Evolutionary conservation across 805 yeast genomes (phyloP), one percentile per base, ranked within the genome.

Genomic region (Geotrichum ghanense): DNA sequence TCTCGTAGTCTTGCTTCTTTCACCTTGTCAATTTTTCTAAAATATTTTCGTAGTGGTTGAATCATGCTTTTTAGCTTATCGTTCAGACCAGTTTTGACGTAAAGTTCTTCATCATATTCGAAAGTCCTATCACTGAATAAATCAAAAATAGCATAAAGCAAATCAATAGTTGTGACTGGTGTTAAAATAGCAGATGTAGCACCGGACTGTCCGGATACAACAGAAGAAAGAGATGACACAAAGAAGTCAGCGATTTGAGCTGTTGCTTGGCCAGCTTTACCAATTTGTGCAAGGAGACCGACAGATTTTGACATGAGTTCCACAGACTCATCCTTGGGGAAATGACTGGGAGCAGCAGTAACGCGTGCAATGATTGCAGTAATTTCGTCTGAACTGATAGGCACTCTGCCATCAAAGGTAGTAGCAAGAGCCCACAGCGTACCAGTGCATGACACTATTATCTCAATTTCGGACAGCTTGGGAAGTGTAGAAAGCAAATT

Each of bases 61-160:
- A 69, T 62, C 7, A 75, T 58, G 20, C 63, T 61, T 46, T 62
- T 58, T 41, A 87, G 66, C 14, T 62, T 58, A 1, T 56, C 47
- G 31, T 76, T 56, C 54, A 78, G 74, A 6, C 71, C 68, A 17
- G 72, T 71, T 7, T 70, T 60, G 22, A 81, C 83, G 61, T 81
- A 90, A 1, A 84, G 74, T 2, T 77, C 76, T 22, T 62, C 65
- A 59, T 87, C 95, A 57, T 87, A 88, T 14, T 69, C 73, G 55
- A 71, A 82, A 3, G 61, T 66, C 31, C 73, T 73, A 64, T 92
- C 97, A 12, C 83, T 83, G 64, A 82, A 92, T 4, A 88, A 69
- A 50, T 87, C 96, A 62, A 78, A 86, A 3, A 88, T 56, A 2
- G 76, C 67, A 56, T 85, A 81, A 20, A 85, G 62, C 22, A 81